phyloP scores from a whole-genome alignment of 1,284 basidiomycete genomes.

The Apiotrichum mycotoxinovorans region DNA sequence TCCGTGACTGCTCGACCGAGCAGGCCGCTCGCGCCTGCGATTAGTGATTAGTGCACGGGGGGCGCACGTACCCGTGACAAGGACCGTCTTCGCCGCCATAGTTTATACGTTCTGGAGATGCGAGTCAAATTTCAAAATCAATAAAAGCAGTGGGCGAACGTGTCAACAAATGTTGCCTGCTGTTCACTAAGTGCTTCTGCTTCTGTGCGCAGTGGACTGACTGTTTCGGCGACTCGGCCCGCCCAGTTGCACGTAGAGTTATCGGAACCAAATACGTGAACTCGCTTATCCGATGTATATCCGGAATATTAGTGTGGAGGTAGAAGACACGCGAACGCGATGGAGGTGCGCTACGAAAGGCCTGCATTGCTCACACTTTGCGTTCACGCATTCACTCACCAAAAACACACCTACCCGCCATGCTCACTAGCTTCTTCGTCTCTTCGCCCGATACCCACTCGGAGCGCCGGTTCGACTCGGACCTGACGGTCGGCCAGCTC shows the following conservation, averaged over 20 bases:
- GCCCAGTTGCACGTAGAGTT: too few relatives aligned
- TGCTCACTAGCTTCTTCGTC: constrained; percentile 64
- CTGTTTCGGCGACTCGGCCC: too few relatives aligned
- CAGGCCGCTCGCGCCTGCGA: constrained; percentile 53
- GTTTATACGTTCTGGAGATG: not conserved
- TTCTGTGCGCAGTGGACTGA: too few relatives aligned
- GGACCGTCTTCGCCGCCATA: constrained; percentile 19
- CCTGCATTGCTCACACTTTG: not conserved
- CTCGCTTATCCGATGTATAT: too few relatives aligned
- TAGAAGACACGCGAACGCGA: too few relatives aligned
- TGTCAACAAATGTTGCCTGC: too few relatives aligned
- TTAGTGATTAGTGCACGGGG: not conserved
- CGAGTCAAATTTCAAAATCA: not conserved
- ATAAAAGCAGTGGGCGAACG: too few relatives aligned
- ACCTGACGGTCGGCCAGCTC: constrained; percentile 67
- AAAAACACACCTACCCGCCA: not conserved
- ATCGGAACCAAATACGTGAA: too few relatives aligned
- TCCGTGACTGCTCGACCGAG: constrained; percentile 51
- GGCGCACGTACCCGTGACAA: constrained; percentile 27
- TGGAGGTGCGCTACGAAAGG: too few relatives aligned
- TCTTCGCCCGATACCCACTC: constrained; percentile 81
- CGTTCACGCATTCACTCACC: not conserved
- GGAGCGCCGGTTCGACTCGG: constrained; percentile 73
- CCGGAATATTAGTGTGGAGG: not conserved
- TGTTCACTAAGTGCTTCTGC: too few relatives aligned